Evolutionary conservation across 2,329 filamentous ascomycete genomes (phyloP).

Genomic region (Leptographium flavum): DNA sequence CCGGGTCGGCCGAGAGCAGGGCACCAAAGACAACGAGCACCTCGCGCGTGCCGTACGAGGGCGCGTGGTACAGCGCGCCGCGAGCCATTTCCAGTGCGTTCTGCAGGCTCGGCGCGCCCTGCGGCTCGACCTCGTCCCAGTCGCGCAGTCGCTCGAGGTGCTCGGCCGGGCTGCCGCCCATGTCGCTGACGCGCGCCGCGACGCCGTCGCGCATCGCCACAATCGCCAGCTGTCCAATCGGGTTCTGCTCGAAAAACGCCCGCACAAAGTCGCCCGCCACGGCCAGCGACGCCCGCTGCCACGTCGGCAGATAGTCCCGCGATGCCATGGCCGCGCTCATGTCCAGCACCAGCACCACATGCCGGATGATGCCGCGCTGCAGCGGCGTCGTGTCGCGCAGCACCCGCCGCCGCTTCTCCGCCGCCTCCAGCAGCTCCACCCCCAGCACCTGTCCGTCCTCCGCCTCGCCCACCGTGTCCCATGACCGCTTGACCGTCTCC

Average conservation of each 20-base stretch:
- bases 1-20: constrained; percentile 78
- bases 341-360: constrained; percentile 80
- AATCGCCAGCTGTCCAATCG: constrained; percentile 87
- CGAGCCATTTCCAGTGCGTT: constrained; percentile 94
- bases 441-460: constrained; percentile 68
- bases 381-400: constrained; percentile 89
- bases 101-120: constrained; percentile 70
- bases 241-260: constrained; percentile 97
- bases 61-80: constrained; percentile 82
- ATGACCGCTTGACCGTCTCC: constrained; percentile 53
- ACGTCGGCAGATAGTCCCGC: constrained; percentile 83
- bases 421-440: constrained; percentile 63
- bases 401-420: constrained; percentile 66
- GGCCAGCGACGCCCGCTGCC: constrained; percentile 67
- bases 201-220: constrained; percentile 89
- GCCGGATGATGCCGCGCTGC: constrained; percentile 94
- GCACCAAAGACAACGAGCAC: constrained; percentile 87
- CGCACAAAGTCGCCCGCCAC: constrained; percentile 79
- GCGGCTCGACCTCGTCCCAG: constrained; percentile 51
- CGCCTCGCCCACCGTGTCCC: constrained; percentile 64
- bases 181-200: constrained; percentile 71
- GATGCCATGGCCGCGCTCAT: constrained; percentile 89
- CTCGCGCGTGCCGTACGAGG: constrained; percentile 84
- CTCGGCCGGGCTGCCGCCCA: constrained; percentile 81
- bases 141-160: constrained; percentile 65